Evolutionary conservation across 139 green algal genomes (phyloP).

Genomic region (Gonium pectorale): DNA sequence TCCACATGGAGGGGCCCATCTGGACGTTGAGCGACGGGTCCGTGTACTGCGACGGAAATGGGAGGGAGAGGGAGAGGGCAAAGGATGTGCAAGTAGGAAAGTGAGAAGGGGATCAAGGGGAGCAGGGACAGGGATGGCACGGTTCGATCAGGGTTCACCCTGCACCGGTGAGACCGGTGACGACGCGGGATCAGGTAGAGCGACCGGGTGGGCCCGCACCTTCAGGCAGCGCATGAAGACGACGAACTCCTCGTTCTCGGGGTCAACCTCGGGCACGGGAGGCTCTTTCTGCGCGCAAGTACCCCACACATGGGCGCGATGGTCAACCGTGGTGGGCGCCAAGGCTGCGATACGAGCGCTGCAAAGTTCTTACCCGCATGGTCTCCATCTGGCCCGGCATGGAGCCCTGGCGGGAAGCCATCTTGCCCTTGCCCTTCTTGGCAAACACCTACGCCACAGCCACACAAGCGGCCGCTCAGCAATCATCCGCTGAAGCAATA

Average conservation of each 20-base stretch:
- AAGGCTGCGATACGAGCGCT: too few relatives aligned
- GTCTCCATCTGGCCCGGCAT: constrained; percentile 42
- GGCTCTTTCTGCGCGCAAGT: constrained; percentile 50
- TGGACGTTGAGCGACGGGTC: constrained; percentile 8
- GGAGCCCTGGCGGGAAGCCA: background rate
- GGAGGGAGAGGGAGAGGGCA: background rate
- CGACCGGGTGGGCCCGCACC: too few relatives aligned
- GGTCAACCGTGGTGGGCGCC: too few relatives aligned
- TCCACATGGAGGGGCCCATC: constrained; percentile 57
- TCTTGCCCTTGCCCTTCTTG: constrained; percentile 63
- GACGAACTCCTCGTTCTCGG: constrained; percentile 85
- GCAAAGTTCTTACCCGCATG: constrained; percentile 13
- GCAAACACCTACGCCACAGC: constrained; percentile 49
- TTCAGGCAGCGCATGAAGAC: constrained; percentile 73
- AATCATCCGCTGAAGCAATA: background rate
- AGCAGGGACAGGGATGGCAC: too few relatives aligned
- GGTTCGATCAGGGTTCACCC: too few relatives aligned
- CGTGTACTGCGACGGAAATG: constrained; percentile 15
- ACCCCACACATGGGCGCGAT: too few relatives aligned
- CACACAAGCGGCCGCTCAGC: background rate
- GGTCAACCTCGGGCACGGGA: constrained; percentile 75
- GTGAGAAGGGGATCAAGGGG: background rate
- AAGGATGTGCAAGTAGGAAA: background rate
- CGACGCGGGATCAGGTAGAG: too few relatives aligned
- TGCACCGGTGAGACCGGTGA: too few relatives aligned